Evolutionary conservation across 768 basidiomycete species (phyloP).

Genomic region (Tephrocybe sp.): DNA sequence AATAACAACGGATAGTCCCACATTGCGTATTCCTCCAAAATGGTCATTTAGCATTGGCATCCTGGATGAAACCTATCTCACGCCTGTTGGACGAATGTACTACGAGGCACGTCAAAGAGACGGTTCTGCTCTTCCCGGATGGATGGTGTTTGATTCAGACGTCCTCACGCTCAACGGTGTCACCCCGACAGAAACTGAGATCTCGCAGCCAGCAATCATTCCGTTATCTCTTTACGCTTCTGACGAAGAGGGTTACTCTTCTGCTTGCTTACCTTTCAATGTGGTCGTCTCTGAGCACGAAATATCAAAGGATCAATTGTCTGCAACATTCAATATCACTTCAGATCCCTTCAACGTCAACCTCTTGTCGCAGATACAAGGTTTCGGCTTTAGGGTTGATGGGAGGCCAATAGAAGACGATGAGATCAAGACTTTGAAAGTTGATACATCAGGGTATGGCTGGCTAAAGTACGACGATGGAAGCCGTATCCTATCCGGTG

Average conservation of each 20-base stretch:
- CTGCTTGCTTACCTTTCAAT: constrained; percentile 57
- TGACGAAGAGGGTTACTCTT: constrained; percentile 72
- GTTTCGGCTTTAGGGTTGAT: constrained; percentile 64
- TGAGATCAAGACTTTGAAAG: constrained; percentile 54
- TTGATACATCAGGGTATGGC: constrained; percentile 58
- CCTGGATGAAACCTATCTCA: constrained; percentile 57
- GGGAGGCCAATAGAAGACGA: constrained; percentile 52
- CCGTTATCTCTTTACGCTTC: constrained; percentile 65
- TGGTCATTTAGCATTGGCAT: constrained; percentile 96
- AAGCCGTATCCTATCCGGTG: constrained; percentile 62
- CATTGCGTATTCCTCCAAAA: constrained; percentile 69
- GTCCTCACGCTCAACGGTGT: constrained; percentile 79
- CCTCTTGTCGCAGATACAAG: constrained; percentile 56
- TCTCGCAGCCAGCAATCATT: constrained; percentile 41
- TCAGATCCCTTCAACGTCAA: constrained; percentile 52
- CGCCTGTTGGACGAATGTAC: constrained; percentile 42
- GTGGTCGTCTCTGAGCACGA: constrained; percentile 71
- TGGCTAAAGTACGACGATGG: constrained; percentile 64
- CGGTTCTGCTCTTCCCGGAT: constrained; percentile 70
- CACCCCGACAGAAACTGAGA: constrained; percentile 49
- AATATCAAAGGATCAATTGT: constrained; percentile 47
- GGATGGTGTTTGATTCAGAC: constrained; percentile 69
- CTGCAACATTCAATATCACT: constrained; percentile 75
- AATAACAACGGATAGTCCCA: constrained; percentile 47
- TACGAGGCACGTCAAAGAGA: constrained; percentile 67